These are phyloP conservation scores for Aureobasidium lini DNA, from an alignment of 2,329 filamentous ascomycete genomes.

Conservation along the genomic window DNA sequence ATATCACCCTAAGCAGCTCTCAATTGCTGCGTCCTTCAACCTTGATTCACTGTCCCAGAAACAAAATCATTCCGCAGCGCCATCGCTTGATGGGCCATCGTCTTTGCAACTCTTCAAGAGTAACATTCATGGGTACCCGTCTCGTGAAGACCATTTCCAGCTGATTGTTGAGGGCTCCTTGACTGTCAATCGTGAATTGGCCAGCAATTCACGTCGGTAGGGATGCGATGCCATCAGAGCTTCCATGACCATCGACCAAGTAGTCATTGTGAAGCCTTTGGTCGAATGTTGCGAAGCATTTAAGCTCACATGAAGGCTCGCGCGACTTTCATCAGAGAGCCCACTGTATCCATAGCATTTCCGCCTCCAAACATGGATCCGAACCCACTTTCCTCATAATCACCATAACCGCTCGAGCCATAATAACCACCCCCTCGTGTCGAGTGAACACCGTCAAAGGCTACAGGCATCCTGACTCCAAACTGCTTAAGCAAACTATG, in stretches of 20 bases:
- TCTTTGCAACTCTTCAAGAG: too few relatives aligned
- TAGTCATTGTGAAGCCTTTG: too few relatives aligned
- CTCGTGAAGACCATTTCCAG: too few relatives aligned
- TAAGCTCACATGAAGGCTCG: conserved; percentile 43
- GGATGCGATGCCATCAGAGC: neutral
- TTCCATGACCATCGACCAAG: too few relatives aligned
- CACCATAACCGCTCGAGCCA: conserved; percentile 38
- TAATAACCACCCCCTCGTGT: conserved; percentile 34
- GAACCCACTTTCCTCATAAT: conserved; percentile 27
- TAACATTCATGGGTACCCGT: too few relatives aligned
- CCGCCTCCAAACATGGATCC: conserved; percentile 25
- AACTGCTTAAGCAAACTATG: conserved; percentile 70
- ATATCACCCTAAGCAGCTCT: too few relatives aligned
- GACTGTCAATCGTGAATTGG: neutral
- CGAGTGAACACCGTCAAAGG: conserved; percentile 21
- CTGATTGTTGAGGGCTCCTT: too few relatives aligned
- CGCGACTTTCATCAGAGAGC: conserved; percentile 43
- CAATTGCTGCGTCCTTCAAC: too few relatives aligned
- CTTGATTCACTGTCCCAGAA: too few relatives aligned
- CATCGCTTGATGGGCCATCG: too few relatives aligned
- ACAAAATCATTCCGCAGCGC: too few relatives aligned
- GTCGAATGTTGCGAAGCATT: neutral
- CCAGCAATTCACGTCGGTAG: neutral
- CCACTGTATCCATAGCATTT: conserved; percentile 39
- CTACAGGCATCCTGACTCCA: conserved; percentile 56